Evolutionary conservation across 2,329 filamentous ascomycete species (phyloP).

Genomic region (Phyllosticta citriasiana): DNA sequence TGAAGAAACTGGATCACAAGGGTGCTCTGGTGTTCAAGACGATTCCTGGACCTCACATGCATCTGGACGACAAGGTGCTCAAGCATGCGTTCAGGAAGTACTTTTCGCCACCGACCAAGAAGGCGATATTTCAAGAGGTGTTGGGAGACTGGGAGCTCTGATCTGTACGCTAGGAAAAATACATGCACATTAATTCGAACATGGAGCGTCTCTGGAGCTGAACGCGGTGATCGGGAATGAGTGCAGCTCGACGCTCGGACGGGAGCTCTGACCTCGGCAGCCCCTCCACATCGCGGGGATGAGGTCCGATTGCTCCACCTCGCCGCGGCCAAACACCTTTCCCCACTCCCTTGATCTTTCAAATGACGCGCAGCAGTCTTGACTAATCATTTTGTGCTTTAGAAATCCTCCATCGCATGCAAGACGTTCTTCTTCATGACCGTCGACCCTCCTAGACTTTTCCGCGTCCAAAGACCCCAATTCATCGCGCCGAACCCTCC

Average conservation of each 20-base stretch:
- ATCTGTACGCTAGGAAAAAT: background rate
- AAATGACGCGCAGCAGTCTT: background rate
- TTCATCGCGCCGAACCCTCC: background rate
- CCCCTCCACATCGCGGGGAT: background rate
- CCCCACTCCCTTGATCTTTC: background rate
- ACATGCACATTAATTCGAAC: background rate
- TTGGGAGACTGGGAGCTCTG: conserved; percentile 8
- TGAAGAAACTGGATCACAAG: conserved; percentile 68
- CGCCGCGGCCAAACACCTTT: background rate
- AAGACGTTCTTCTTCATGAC: background rate
- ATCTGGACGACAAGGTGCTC: conserved; percentile 57
- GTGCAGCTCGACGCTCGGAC: background rate
- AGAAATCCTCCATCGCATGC: background rate
- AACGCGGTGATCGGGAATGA: background rate
- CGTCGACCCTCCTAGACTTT: background rate
- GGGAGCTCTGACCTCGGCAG: background rate
- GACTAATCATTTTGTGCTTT: background rate
- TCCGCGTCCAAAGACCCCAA: background rate
- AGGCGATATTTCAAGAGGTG: conserved; percentile 1
- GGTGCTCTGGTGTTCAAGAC: conserved; percentile 67
- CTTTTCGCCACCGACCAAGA: conserved; percentile 40
- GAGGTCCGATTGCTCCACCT: background rate
- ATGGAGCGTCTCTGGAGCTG: background rate
- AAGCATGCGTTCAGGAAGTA: conserved; percentile 56
- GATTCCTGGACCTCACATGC: conserved; percentile 74